phyloP scores from a whole-genome alignment of 23 red algal genomes.

The Gracilaria gracilis region DNA sequence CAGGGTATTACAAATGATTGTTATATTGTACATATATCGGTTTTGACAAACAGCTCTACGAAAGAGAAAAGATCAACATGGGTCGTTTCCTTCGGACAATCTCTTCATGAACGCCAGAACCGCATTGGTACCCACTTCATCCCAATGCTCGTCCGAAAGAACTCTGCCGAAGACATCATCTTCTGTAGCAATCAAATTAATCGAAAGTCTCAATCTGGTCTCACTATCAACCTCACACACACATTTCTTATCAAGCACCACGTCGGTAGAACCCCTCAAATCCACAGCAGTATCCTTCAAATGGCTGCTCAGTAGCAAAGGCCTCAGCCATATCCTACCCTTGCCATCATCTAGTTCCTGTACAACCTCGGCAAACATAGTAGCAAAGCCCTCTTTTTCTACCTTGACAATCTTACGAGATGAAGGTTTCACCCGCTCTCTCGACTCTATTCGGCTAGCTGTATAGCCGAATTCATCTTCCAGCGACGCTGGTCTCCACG shows the following conservation, averaged over 20 bases:
- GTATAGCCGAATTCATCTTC: slow-evolving; percentile 52
- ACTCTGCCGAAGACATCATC: slow-evolving; percentile 23
- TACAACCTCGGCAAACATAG: slow-evolving; percentile 60
- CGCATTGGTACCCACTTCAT: slow-evolving; percentile 18
- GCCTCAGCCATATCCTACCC: slow-evolving; percentile 50
- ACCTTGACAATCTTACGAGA: slow-evolving; percentile 40
- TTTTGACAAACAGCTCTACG: no score
- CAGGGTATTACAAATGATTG: neutral
- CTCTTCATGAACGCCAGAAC: slow-evolving; percentile 30
- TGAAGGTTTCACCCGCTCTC: slow-evolving; percentile 2
- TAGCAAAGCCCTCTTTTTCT: slow-evolving; percentile 23
- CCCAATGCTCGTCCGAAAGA: slow-evolving; percentile 28
- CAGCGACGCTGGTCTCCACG: slow-evolving; percentile 46
- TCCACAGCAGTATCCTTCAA: slow-evolving; percentile 28
- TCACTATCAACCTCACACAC: slow-evolving; percentile 25
- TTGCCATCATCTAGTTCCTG: slow-evolving; percentile 35
- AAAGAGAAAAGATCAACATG: no score
- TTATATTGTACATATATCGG: neutral
- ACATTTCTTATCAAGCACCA: slow-evolving; percentile 46
- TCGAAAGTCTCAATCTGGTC: slow-evolving; percentile 15
- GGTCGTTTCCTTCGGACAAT: slow-evolving; percentile 6
- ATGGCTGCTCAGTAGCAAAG: slow-evolving; percentile 41
- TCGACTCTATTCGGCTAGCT: slow-evolving; percentile 15
- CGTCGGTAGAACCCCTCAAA: slow-evolving; percentile 57
- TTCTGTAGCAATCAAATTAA: slow-evolving; percentile 35